These are phyloP conservation scores for Cronartium quercuum DNA, from an alignment of 1,284 basidiomycete genomes.

Conservation along the genomic window DNA sequence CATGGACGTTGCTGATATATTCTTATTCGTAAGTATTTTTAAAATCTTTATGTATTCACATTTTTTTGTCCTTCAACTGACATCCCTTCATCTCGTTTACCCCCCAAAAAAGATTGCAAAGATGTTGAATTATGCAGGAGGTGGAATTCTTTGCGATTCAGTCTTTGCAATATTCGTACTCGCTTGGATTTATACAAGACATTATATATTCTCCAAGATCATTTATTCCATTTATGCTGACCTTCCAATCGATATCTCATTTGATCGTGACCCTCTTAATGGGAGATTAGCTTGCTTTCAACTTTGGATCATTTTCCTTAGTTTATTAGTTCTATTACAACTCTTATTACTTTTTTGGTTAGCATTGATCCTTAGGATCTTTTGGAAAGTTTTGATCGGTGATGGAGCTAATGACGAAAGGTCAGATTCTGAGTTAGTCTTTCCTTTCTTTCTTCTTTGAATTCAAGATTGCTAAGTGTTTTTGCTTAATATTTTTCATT, in stretches of 20 bases:
- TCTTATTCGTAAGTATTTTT: slow-evolving; percentile 43
- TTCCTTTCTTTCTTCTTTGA: not conserved
- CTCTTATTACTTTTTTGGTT: slow-evolving; percentile 28
- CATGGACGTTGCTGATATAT: slow-evolving; percentile 49
- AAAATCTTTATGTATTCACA: not conserved
- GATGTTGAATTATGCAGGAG: slow-evolving; percentile 24
- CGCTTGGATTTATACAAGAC: slow-evolving; percentile 35
- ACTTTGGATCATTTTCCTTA: slow-evolving; percentile 3
- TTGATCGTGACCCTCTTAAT: slow-evolving; percentile 6
- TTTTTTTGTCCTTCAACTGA: not conserved
- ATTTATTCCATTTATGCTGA: slow-evolving; percentile 24
- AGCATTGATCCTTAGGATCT: slow-evolving; percentile 16
- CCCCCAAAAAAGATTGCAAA: slow-evolving; percentile 25
- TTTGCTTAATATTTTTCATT: too few relatives aligned
- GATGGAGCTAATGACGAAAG: slow-evolving; percentile 12
- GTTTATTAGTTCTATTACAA: slow-evolving; percentile 9
- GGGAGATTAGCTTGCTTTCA: not conserved
- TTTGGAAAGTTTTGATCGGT: slow-evolving; percentile 22
- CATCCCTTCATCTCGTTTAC: not conserved
- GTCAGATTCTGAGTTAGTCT: slow-evolving; percentile 21
- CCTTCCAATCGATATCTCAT: slow-evolving; percentile 20
- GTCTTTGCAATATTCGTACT: slow-evolving; percentile 27
- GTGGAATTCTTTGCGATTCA: not conserved
- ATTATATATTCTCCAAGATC: slow-evolving; percentile 23
- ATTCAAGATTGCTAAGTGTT: too few relatives aligned